Evolutionary conservation across 495 filamentous ascomycete species (phyloP).

Genomic region (Penicillium crystallinum): DNA sequence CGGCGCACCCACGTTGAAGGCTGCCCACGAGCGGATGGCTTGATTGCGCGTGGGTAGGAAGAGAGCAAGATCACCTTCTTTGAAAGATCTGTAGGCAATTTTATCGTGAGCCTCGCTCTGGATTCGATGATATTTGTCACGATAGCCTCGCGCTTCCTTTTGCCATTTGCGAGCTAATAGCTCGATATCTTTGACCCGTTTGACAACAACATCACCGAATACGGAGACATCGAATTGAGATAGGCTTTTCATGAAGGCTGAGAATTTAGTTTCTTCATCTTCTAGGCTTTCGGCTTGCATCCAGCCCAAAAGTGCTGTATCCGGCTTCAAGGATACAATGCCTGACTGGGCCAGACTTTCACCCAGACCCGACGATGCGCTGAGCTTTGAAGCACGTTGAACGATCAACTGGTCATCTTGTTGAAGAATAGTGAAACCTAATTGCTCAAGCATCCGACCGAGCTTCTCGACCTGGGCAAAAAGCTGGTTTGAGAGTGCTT

Average conservation of each 20-base stretch:
- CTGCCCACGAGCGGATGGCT: constrained; percentile 90
- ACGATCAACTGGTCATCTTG: constrained; percentile 70
- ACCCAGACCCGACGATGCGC: constrained; percentile 50
- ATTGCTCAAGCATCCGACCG: constrained; percentile 70
- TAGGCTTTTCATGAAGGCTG: constrained; percentile 62
- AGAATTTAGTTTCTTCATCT: constrained; percentile 65
- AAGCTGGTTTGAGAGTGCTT: constrained; percentile 76
- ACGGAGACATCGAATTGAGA: constrained; percentile 74
- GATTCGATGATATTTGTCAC: constrained; percentile 78
- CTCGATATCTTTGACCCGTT: constrained; percentile 85
- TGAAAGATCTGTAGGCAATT: constrained; percentile 95
- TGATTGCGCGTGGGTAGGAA: constrained; percentile 95
- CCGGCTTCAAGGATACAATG: constrained; percentile 46
- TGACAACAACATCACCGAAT: constrained; percentile 75
- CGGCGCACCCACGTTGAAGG: constrained; percentile 94
- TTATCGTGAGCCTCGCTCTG: constrained; percentile 91
- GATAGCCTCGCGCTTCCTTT: constrained; percentile 78
- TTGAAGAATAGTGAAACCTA: constrained; percentile 75
- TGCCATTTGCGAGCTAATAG: constrained; percentile 83
- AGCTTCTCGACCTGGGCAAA: constrained; percentile 73
- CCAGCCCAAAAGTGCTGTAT: constrained; percentile 72
- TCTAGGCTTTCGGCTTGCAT: constrained; percentile 61
- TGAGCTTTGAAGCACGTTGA: constrained; percentile 66
- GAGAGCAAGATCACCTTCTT: constrained; percentile 90
- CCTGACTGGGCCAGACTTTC: constrained; percentile 58